Percentiles rank a stretch among this genome's conserved stretches.
phyloP scores from a whole-genome alignment of 768 basidiomycete genomes.

The Lentinula detonsa region DNA sequence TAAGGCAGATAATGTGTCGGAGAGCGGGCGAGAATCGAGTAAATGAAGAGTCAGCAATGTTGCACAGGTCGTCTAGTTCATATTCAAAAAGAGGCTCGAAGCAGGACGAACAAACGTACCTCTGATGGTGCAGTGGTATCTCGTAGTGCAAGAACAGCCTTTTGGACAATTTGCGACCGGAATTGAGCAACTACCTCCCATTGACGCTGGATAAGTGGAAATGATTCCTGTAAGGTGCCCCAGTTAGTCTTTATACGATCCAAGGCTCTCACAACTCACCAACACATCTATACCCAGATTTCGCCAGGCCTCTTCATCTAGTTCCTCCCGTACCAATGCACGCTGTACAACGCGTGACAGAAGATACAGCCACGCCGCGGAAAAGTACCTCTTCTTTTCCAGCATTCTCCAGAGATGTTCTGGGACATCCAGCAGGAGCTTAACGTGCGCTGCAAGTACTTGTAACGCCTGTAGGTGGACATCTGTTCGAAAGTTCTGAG shows the following conservation, averaged over 20 bases:
- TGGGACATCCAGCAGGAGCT: constrained; percentile 86
- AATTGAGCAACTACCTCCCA: constrained; percentile 90
- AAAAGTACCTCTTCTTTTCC: constrained; percentile 71
- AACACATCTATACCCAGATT: constrained; percentile 55
- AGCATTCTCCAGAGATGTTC: constrained; percentile 89
- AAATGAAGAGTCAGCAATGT: constrained; percentile 80
- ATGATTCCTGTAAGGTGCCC: constrained; percentile 56
- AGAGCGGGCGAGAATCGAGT: constrained; percentile 79
- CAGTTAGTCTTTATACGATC: neutral
- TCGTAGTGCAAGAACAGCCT: constrained; percentile 78
- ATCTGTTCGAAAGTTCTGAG: constrained; percentile 32
- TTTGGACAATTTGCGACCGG: constrained; percentile 82
- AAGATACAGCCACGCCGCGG: constrained; percentile 85
- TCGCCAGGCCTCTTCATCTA: constrained; percentile 57
- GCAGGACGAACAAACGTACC: constrained; percentile 28
- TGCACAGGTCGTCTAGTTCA: constrained; percentile 61
- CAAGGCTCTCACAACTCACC: constrained; percentile 31
- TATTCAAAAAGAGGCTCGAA: too few relatives aligned
- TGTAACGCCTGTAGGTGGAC: constrained; percentile 64
- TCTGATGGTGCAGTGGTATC: constrained; percentile 46
- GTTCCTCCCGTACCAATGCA: constrained; percentile 55
- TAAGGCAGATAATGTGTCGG: constrained; percentile 65
- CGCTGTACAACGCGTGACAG: constrained; percentile 82
- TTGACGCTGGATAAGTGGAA: constrained; percentile 85
- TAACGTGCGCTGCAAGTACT: constrained; percentile 80